Conservation (phyloP, 1,284 basidiomycete species). For the Stereum hirsutum region DNA sequence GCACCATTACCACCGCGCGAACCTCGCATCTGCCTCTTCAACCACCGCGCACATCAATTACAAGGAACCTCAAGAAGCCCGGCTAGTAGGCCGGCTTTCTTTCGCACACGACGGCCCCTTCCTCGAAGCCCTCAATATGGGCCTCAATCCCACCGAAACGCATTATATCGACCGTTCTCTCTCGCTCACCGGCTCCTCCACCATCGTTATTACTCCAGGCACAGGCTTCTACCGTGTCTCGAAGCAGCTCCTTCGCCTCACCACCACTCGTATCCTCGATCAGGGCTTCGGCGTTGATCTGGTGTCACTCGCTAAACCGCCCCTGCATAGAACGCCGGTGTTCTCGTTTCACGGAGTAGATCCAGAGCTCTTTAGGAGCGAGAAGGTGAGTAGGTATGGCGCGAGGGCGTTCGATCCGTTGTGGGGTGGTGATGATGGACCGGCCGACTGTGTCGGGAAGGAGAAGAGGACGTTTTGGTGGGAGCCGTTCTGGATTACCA, state of each 20-base stretch:
- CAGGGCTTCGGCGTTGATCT: constrained; percentile 90
- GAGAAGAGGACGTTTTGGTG: constrained; percentile 66
- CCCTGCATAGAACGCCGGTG: constrained; percentile 85
- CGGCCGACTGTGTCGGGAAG: constrained; percentile 22
- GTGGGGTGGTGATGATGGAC: constrained; percentile 65
- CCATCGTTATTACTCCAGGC: constrained; percentile 87
- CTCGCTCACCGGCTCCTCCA: constrained; percentile 83
- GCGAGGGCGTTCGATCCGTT: constrained; percentile 61
- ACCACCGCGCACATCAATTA: constrained; percentile 14
- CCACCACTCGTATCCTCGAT: constrained; percentile 93
- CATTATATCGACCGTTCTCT: constrained; percentile 96
- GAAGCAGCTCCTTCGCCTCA: constrained; percentile 84
- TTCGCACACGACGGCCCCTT: constrained; percentile 93
- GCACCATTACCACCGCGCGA: constrained; percentile 73
- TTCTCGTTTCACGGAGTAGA: constrained; percentile 70
- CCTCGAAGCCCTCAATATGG: constrained; percentile 90
- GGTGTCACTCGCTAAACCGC: constrained; percentile 87
- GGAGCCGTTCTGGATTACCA: constrained; percentile 80
- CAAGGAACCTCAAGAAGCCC: constrained; percentile 48
- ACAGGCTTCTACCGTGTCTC: constrained; percentile 92
- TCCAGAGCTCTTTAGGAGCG: constrained; percentile 30
- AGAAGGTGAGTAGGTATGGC: constrained; percentile 35
- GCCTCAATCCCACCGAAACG: constrained; percentile 88
- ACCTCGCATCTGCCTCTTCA: constrained; percentile 28
- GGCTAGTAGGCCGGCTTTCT: constrained; percentile 71